phyloP scores from a whole-genome alignment of 1,139 yeast species.

The Sugiyamaella paludigena region DNA sequence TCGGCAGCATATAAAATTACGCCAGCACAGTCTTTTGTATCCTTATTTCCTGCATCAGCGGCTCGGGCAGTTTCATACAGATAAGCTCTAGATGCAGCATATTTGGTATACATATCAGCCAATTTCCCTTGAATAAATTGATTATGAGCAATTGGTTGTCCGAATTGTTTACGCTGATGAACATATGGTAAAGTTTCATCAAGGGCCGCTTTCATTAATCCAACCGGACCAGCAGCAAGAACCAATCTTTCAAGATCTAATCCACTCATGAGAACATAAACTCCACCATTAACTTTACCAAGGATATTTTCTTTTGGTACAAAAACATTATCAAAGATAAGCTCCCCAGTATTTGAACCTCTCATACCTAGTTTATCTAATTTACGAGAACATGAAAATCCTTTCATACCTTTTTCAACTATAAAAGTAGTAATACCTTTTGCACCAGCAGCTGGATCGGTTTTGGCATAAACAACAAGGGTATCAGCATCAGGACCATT shows the following conservation, averaged over 20 bases:
- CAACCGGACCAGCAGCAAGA: slow-evolving; percentile 38
- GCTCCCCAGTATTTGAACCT: slow-evolving; percentile 38
- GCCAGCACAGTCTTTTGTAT: slow-evolving; percentile 38
- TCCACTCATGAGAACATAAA: slow-evolving; percentile 37
- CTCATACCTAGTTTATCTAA: slow-evolving; percentile 39
- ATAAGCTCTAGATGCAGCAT: slow-evolving; percentile 35
- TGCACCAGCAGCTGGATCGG: slow-evolving; percentile 36
- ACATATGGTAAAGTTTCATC: slow-evolving; percentile 38
- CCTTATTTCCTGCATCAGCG: slow-evolving; percentile 33
- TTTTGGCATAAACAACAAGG: slow-evolving; percentile 37
- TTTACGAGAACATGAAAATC: slow-evolving; percentile 35
- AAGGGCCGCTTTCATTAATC: slow-evolving; percentile 37
- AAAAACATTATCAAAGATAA: slow-evolving; percentile 36
- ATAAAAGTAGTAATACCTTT: slow-evolving; percentile 37
- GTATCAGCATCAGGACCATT: slow-evolving; percentile 39
- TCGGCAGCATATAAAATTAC: slow-evolving; percentile 38
- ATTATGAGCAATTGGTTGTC: slow-evolving; percentile 36
- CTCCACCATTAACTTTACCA: slow-evolving; percentile 35
- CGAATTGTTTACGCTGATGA: slow-evolving; percentile 37
- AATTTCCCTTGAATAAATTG: slow-evolving; percentile 38
- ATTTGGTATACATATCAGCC: slow-evolving; percentile 39
- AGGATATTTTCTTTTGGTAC: slow-evolving; percentile 37
- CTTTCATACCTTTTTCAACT: slow-evolving; percentile 34
- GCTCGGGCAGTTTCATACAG: slow-evolving; percentile 29
- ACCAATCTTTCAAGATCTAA: slow-evolving; percentile 37